Evolutionary conservation across 108 stramenopile genomes (phyloP).

Genomic region (Stephanodiscus triporus): DNA sequence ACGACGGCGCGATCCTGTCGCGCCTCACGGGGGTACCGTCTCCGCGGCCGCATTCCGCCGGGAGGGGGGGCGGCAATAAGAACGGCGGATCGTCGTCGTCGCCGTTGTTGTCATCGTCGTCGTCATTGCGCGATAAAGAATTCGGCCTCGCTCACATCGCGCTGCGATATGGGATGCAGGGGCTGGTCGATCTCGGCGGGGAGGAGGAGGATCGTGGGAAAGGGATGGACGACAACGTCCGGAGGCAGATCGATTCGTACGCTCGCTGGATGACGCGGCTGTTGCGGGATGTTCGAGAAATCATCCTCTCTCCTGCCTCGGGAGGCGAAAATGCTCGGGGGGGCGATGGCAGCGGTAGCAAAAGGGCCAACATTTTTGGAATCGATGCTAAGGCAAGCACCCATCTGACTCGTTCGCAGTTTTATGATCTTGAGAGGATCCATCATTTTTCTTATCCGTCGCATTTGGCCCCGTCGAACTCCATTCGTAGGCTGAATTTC

Average conservation of each 20-base stretch:
- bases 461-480: background rate
- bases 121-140: background rate
- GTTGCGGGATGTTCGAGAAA: conserved; percentile 36
- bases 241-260: conserved; percentile 11
- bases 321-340: background rate
- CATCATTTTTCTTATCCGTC: background rate
- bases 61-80: background rate
- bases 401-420: background rate
- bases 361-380: conserved; percentile 23
- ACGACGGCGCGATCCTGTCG: conserved; percentile 32
- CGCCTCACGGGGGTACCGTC: conserved; percentile 27
- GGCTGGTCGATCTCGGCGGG: conserved; percentile 3
- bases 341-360: background rate
- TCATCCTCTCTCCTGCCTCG: conserved; percentile 17
- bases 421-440: background rate
- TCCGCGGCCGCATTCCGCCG: background rate
- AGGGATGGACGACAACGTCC: background rate
- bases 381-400: conserved; percentile 12
- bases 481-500: conserved; percentile 39
- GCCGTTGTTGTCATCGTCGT: background rate
- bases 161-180: conserved; percentile 35
- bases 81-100: background rate
- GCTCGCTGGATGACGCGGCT: conserved; percentile 28
- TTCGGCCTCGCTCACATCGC: conserved; percentile 16
- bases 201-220: background rate